Conservation (phyloP, 2,329 filamentous ascomycete genomes). For the Diplocarpon mali region DNA sequence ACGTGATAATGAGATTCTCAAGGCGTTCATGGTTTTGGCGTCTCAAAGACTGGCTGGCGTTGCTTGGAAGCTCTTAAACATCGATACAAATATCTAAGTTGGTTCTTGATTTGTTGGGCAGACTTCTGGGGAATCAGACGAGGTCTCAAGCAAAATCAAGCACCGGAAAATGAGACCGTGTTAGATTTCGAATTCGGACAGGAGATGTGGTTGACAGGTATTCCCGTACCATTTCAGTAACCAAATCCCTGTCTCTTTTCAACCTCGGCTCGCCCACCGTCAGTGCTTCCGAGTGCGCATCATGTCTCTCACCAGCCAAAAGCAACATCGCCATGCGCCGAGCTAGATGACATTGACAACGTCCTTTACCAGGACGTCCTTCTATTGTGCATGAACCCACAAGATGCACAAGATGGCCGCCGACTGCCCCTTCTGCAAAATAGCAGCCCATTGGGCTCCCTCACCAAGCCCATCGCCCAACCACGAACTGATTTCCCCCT, state of each 20-base stretch:
- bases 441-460: slow-evolving; percentile 38
- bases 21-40: background rate
- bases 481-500: slow-evolving; percentile 27
- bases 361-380: slow-evolving; percentile 2
- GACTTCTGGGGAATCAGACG: no score
- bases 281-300: no score
- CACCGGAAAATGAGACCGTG: no score
- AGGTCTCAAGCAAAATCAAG: no score
- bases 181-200: no score
- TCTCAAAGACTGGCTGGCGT: background rate
- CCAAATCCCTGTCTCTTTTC: background rate
- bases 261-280: slow-evolving; percentile 7
- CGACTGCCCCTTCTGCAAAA: slow-evolving; percentile 52
- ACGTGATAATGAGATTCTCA: no score
- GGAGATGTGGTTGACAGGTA: no score
- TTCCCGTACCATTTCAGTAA: no score
- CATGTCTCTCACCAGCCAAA: no score
- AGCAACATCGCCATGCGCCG: slow-evolving; percentile 6
- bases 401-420: slow-evolving; percentile 2
- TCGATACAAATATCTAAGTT: background rate
- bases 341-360: slow-evolving; percentile 7
- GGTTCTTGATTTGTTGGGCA: background rate
- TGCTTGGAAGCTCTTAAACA: background rate
- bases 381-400: background rate
- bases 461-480: slow-evolving; percentile 31